Conservation (phyloP, 495 filamentous ascomycete species). For the Podospora tetraspora region DNA sequence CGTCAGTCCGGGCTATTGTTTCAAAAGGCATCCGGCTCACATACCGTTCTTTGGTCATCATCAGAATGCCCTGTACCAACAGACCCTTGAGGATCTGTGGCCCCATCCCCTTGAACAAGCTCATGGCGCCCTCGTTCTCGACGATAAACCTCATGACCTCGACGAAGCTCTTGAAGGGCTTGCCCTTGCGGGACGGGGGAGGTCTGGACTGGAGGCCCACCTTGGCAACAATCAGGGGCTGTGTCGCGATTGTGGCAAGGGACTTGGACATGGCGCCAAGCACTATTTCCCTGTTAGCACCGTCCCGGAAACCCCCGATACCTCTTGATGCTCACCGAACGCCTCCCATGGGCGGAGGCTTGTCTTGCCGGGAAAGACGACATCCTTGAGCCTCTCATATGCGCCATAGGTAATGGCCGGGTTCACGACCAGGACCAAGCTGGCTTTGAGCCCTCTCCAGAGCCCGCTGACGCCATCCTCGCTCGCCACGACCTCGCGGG, state of each 20-base stretch:
- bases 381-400: constrained; percentile 81
- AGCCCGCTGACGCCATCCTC: constrained; percentile 87
- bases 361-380: constrained; percentile 70
- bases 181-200: constrained; percentile 74
- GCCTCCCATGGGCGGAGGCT: constrained; percentile 82
- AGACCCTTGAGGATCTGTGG: constrained; percentile 92
- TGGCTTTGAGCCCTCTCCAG: constrained; percentile 94
- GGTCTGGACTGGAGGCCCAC: constrained; percentile 92
- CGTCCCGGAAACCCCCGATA: background rate
- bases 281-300: constrained; percentile 45
- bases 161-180: constrained; percentile 88
- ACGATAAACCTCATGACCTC: constrained; percentile 95
- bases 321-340: constrained; percentile 64
- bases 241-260: constrained; percentile 85
- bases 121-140: constrained; percentile 73
- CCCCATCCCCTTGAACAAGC: constrained; percentile 93
- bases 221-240: constrained; percentile 97
- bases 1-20: constrained; percentile 16
- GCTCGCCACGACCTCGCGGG: constrained; percentile 76
- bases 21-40: constrained; percentile 16
- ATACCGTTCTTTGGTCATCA: constrained; percentile 99
- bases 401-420: constrained; percentile 97
- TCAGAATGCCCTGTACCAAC: constrained; percentile 88
- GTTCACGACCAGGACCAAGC: constrained; percentile 93
- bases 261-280: constrained; percentile 91